Evolutionary conservation across 768 basidiomycete species (phyloP), one percentile per base, ranked within the genome.

Genomic region (Tylopilus felleus): DNA sequence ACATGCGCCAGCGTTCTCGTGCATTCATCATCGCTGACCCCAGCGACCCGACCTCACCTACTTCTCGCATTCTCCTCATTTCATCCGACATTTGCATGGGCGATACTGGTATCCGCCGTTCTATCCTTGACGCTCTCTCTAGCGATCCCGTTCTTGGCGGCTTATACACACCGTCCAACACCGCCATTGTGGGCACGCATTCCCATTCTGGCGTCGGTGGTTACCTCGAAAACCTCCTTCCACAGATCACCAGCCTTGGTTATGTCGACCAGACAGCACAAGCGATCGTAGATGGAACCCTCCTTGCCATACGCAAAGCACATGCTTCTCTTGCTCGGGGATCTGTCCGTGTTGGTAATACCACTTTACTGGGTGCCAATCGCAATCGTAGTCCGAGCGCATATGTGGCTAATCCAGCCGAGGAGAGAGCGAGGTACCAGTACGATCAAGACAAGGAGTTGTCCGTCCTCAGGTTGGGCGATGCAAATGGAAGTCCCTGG

Each of bases 41-140:
- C 27, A 51, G 33, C 4, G 51, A 64, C 23, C 51, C 53, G 4
- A 69, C 75, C 12, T 65, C 55, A 27, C 70, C 85, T 3, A 68
- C 77, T 35, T 81, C 86, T 59, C 78, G 86, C 44, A 63, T 90
- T 43, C 81, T 90, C 22, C 87, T 88, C 65, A 82, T 90, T 68
- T 90, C 89, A 59, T 78, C 87, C n/a, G 89, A 92, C 65, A 88
- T 90, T 47, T 86, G 83, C 39, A 89, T 90, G 85, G 89, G 89
- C 12, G 90, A 90, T 68, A 82, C 80, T 3, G 89, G 88, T 23
- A 73, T 89, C 35, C 84, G 88, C 29, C 82, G 87, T 25, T 79
- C 81, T 14, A 83, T 92, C 59, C 78, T 91, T 27, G 65, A 75
- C 5, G 71, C 78, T 38, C 76, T 91, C 10, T 76, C 82, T 8